phyloP scores from a whole-genome alignment of 371 early-diverging fungal genomes.

The Lichtheimia ramosa region DNA sequence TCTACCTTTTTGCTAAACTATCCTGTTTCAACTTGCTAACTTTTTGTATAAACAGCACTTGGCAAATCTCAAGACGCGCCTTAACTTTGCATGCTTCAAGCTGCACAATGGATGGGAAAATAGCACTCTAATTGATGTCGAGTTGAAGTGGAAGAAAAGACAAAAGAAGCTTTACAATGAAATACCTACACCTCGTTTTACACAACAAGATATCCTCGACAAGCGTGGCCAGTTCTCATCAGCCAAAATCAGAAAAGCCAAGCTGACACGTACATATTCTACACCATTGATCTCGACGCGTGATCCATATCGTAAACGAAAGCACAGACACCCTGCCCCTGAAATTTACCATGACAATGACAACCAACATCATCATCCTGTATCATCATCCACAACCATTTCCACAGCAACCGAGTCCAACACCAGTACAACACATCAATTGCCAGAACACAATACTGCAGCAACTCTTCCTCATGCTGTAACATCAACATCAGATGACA shows the following conservation, averaged over 20 bases:
- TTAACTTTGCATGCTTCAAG: constrained; percentile 45
- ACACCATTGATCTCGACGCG: constrained; percentile 9
- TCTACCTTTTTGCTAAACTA: background rate
- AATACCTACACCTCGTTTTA: constrained; percentile 42
- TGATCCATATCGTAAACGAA: constrained; percentile 9
- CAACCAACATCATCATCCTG: background rate
- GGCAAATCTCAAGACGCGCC: constrained; percentile 26
- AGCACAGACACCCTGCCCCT: background rate
- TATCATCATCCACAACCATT: background rate
- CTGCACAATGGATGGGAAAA: constrained; percentile 41
- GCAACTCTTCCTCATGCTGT: background rate
- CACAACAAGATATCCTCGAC: constrained; percentile 42
- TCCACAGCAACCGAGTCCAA: background rate
- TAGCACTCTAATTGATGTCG: constrained; percentile 34
- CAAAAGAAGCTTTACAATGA: constrained; percentile 26
- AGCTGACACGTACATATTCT: constrained; percentile 24
- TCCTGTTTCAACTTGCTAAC: background rate
- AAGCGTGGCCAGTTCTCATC: constrained; percentile 19
- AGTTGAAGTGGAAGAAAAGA: constrained; percentile 33
- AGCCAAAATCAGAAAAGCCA: constrained; percentile 10
- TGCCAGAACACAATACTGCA: background rate
- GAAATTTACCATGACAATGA: background rate
- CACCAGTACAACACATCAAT: background rate
- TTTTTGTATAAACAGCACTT: constrained; percentile 21
- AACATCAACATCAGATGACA: background rate